phyloP scores from a whole-genome alignment of 148 eudicot species.

The Cornus controversa region DNA sequence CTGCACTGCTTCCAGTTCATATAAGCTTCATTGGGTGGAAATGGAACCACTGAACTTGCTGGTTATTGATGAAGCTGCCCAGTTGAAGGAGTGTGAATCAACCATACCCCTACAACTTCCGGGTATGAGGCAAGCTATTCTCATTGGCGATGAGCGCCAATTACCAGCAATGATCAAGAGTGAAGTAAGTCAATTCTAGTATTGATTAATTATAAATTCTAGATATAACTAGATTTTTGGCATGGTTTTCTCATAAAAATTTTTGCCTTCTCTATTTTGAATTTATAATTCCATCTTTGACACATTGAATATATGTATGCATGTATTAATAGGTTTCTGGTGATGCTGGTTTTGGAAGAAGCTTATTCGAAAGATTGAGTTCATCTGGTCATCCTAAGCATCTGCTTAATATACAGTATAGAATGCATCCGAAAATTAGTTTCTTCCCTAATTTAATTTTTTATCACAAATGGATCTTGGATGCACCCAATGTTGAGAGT shows the following conservation, averaged over 20 bases:
- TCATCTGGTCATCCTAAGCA: conserved; percentile 54
- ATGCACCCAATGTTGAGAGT: conserved; percentile 48
- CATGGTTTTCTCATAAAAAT: not conserved
- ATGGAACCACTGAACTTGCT: conserved; percentile 43
- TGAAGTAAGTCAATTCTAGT: conserved; percentile 35
- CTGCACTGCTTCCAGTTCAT: conserved; percentile 53
- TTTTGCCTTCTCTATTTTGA: not conserved
- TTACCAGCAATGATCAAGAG: conserved; percentile 71
- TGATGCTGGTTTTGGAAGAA: conserved; percentile 68
- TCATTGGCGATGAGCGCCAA: conserved; percentile 74
- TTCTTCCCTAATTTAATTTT: conserved; percentile 66
- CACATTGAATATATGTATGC: not conserved
- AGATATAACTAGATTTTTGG: not conserved
- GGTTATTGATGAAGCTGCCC: conserved; percentile 80
- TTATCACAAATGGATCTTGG: conserved; percentile 50
- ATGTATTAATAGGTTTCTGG: conserved; percentile 34
- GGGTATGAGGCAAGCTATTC: conserved; percentile 58
- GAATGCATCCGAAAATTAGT: conserved; percentile 86
- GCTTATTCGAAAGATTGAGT: conserved; percentile 71
- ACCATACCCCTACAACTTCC: conserved; percentile 63
- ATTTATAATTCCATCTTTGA: not conserved
- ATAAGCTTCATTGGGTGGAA: conserved; percentile 32
- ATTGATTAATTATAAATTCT: not conserved
- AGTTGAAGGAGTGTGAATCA: conserved; percentile 75
- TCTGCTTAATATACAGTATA: conserved; percentile 66